Percentiles rank a stretch among this genome's conserved stretches.
Evolutionary conservation across 1,284 basidiomycete species (phyloP).

Genomic region (Coniophora puteana): DNA sequence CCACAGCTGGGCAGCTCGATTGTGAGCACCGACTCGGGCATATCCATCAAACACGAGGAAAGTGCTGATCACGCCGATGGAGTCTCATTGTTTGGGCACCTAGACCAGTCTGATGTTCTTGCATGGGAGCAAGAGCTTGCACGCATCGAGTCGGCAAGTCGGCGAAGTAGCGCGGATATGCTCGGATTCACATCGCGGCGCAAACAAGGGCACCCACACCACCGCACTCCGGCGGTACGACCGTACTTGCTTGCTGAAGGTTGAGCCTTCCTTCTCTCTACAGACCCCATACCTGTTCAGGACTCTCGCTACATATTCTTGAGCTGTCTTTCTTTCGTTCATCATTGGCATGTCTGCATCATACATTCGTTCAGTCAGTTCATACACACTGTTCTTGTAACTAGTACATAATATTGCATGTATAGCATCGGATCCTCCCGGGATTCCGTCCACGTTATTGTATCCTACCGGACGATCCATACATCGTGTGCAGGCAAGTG

Average conservation of each 20-base stretch:
- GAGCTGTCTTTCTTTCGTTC: not conserved
- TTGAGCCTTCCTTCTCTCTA: slow-evolving; percentile 14
- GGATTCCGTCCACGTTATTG: too few species aligned
- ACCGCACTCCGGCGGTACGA: slow-evolving; percentile 22
- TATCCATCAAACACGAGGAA: slow-evolving; percentile 23
- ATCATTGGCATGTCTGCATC: too few species aligned
- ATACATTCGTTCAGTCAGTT: too few species aligned
- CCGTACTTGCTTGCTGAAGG: slow-evolving; percentile 24
- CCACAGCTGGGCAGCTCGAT: slow-evolving; percentile 27
- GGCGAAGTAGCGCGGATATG: slow-evolving; percentile 55
- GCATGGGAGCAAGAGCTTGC: slow-evolving; percentile 78
- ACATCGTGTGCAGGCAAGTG: too few species aligned
- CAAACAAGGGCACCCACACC: too few species aligned
- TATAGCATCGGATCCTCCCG: too few species aligned
- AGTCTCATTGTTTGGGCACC: slow-evolving; percentile 21
- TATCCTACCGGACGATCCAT: too few species aligned
- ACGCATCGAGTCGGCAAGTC: slow-evolving; percentile 62
- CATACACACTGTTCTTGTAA: too few species aligned
- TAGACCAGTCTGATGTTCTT: slow-evolving; percentile 39
- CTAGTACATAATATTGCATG: too few species aligned
- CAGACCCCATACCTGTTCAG: too few species aligned
- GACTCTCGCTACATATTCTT: not conserved
- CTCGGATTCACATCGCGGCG: slow-evolving; percentile 51
- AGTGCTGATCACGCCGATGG: slow-evolving; percentile 13
- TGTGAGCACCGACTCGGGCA: slow-evolving; percentile 27